Evolutionary conservation across 1,139 yeast species (phyloP).

Genomic region (Zygosaccharomyces pseudobailii): DNA sequence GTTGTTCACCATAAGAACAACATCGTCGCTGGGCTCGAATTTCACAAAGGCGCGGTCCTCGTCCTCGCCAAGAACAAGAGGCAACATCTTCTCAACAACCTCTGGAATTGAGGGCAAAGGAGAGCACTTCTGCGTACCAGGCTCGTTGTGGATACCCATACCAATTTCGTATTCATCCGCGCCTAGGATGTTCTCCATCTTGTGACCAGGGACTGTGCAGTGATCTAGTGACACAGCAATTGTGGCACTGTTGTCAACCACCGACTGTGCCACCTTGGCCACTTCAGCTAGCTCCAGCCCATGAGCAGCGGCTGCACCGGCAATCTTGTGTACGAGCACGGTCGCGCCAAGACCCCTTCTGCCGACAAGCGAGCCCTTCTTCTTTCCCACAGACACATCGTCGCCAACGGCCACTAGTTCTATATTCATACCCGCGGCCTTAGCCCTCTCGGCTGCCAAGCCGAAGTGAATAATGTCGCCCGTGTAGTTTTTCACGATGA

Average conservation of each 20-base stretch:
- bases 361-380: constrained; percentile 85
- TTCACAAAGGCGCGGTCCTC: constrained; percentile 43
- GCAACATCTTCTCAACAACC: constrained; percentile 45
- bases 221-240: constrained; percentile 88
- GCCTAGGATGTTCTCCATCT: constrained; percentile 49
- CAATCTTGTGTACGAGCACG: constrained; percentile 73
- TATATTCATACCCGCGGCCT: constrained; percentile 64
- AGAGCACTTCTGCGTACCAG: constrained; percentile 66
- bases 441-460: constrained; percentile 81
- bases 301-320: constrained; percentile 66
- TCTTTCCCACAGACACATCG: constrained; percentile 87
- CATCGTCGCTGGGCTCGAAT: constrained; percentile 37
- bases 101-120: constrained; percentile 68
- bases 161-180: constrained; percentile 79
- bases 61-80: constrained; percentile 38
- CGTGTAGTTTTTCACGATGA: constrained; percentile 85
- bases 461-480: constrained; percentile 94
- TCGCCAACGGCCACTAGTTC: constrained; percentile 78
- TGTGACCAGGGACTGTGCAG: constrained; percentile 81
- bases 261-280: constrained; percentile 54
- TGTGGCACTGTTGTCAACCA: constrained; percentile 68
- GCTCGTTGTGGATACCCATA: constrained; percentile 94
- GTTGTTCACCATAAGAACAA: constrained; percentile 46
- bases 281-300: constrained; percentile 51
- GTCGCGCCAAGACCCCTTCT: constrained; percentile 94